phyloP scores from a whole-genome alignment of 1,284 basidiomycete species.

The Cryptococcus maquisensis region DNA sequence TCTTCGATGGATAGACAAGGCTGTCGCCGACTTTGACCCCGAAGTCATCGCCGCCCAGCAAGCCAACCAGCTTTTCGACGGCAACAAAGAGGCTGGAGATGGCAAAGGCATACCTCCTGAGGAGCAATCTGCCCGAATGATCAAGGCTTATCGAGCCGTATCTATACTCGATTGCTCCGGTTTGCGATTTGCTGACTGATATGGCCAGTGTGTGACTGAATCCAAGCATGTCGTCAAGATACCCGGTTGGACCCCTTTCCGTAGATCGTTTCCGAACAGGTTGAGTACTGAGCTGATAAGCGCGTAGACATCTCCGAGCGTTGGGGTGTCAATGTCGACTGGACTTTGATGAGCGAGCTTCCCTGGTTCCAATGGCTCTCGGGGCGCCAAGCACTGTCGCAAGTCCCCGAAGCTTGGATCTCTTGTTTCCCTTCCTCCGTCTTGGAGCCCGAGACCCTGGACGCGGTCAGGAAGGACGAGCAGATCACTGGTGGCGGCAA shows the following conservation, averaged over 20 bases:
- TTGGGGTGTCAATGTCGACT: slow-evolving; percentile 11
- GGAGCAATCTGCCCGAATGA: background rate
- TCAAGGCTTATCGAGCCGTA: background rate
- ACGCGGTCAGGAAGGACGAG: slow-evolving; percentile 3
- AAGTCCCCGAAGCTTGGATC: slow-evolving; percentile 6
- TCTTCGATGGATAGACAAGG: slow-evolving; percentile 7
- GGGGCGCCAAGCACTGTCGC: slow-evolving; percentile 1
- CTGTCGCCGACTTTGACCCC: background rate
- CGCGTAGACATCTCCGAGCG: slow-evolving; percentile 15
- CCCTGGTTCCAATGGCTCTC: slow-evolving; percentile 8
- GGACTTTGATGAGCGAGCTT: slow-evolving; percentile 1
- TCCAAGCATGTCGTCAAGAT: slow-evolving; percentile 9
- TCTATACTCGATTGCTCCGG: no score
- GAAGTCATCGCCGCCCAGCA: background rate
- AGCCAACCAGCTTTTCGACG: background rate
- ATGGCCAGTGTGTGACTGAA: slow-evolving; percentile 3
- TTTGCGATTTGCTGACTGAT: no score
- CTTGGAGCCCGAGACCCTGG: slow-evolving; percentile 9
- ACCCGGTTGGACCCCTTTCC: slow-evolving; percentile 15
- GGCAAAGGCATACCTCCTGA: background rate
- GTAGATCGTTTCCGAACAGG: slow-evolving; percentile 3
- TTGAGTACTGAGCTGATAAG: background rate
- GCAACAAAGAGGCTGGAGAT: background rate
- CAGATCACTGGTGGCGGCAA: slow-evolving; percentile 3
- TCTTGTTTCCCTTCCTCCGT: slow-evolving; percentile 15